Base-by-base conservation (phyloP, 2,329 filamentous ascomycete species). In the Cryphonectria nitschkei region DNA sequence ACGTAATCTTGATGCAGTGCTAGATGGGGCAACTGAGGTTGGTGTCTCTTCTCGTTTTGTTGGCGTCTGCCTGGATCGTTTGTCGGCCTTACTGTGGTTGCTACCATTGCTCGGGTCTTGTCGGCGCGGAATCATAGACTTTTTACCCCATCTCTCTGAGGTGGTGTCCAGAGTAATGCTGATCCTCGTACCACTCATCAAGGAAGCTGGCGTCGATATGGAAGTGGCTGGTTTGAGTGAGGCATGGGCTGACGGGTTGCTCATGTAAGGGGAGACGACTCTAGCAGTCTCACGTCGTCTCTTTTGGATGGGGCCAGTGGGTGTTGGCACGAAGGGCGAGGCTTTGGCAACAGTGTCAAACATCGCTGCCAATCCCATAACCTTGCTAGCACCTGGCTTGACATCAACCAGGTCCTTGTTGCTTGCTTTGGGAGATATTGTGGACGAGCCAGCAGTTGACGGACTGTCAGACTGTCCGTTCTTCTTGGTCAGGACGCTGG, bases 351-450 rank as follows among this genome's bases (percentile, higher is more conserved):
- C 78, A 56, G 75, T 81, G 72, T 88, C 84, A 75, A 87, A 87
- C 75, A 83, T 81, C 50, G 86, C 86, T 4, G 86, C 82, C 80
- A 88, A 86, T 2, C 84, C 84, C 74, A 79, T 85, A 16, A 87
- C 85, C 3, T 76, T 76, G 32, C 77, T 83, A 32, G 74, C 75
- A 3, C 73, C 68, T 0, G 78, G 77, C 67, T 74, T 74, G 16
- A 61, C 65, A 22, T 65, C 62, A 34, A 56, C 39, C 11, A 70
- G 72, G 19, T 26, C 66, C 13, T 61, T 26, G 4, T 46, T 46
- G 11, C 56, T 70, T 14, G 70, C 13, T 39, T 32, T 46, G 1
- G 65, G 63, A 16, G 66, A 67, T 4, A 13, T 46, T 67, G 56
- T 75, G 56, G 5, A 8, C 70, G 22, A 68, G 62, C 1, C 75